phyloP scores from a whole-genome alignment of 176 grass and related monocot species.

The Eleusine indica region DNA sequence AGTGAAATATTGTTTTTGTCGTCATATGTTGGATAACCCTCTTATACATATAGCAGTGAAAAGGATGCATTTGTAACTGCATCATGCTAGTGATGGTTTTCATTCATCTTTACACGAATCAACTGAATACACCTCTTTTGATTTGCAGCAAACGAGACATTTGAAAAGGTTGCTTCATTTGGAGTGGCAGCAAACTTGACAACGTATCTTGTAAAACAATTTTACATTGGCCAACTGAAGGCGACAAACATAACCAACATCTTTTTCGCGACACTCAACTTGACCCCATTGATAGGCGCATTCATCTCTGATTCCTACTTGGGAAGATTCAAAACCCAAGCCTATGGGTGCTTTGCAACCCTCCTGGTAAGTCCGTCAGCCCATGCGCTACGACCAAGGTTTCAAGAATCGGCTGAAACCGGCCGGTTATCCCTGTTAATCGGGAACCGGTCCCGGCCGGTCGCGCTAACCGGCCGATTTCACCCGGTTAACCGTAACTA shows the following conservation, averaged over 20 bases:
- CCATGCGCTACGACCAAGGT: not conserved
- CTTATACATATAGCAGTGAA: too few relatives aligned
- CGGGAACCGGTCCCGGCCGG: too few relatives aligned
- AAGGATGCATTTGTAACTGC: not conserved
- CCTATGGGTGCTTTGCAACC: conserved; percentile 43
- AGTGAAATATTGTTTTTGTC: too few relatives aligned
- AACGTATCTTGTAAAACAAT: conserved; percentile 48
- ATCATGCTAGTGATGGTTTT: not conserved
- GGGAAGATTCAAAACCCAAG: conserved; percentile 53
- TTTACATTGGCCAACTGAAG: conserved; percentile 38
- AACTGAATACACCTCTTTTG: not conserved
- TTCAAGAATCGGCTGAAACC: too few relatives aligned
- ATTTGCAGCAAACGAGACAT: conserved; percentile 46
- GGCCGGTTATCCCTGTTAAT: too few relatives aligned
- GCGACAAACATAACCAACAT: conserved; percentile 51
- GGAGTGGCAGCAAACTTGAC: conserved; percentile 55
- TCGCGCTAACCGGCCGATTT: too few relatives aligned
- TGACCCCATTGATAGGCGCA: conserved; percentile 44
- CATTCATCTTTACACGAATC: not conserved
- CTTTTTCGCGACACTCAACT: conserved; percentile 50
- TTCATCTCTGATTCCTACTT: conserved; percentile 55
- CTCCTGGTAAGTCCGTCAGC: conserved; percentile 43
- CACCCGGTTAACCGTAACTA: too few relatives aligned
- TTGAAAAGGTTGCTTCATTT: conserved; percentile 45
- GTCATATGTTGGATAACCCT: too few relatives aligned